Evolutionary conservation across 2,329 filamentous ascomycete genomes (phyloP).

Genomic region (Fusarium verticillioides): DNA sequence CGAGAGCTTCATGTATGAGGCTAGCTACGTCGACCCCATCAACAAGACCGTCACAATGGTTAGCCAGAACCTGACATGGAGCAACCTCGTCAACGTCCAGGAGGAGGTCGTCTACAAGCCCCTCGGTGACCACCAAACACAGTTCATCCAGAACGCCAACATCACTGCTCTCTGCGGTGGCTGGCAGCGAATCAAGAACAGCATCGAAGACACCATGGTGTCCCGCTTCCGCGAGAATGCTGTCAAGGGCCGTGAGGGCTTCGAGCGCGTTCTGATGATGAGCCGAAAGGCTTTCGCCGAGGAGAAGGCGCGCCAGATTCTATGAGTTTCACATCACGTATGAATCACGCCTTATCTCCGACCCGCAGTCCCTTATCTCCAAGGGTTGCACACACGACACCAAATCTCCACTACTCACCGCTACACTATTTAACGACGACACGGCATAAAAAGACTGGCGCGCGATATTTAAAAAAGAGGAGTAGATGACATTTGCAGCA

Average conservation of each 20-base stretch:
- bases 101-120: constrained; percentile 92
- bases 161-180: constrained; percentile 95
- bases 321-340: constrained; percentile 23
- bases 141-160: constrained; percentile 89
- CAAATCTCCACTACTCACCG: constrained; percentile 42
- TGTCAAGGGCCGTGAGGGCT: constrained; percentile 88
- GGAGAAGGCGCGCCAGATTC: constrained; percentile 72
- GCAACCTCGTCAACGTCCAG: constrained; percentile 88
- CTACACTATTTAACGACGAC: constrained; percentile 37
- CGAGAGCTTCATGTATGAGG: constrained; percentile 91
- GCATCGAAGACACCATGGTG: constrained; percentile 91
- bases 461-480: constrained; percentile 31
- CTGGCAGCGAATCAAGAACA: constrained; percentile 97
- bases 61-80: constrained; percentile 93
- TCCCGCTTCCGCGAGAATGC: constrained; percentile 93
- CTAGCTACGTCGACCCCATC: constrained; percentile 89
- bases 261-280: constrained; percentile 94
- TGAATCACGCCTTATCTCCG: constrained; percentile 8
- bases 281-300: constrained; percentile 91
- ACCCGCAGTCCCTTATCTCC: constrained; percentile 8
- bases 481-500: constrained; percentile 35
- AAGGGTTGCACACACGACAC: constrained; percentile 25
- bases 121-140: constrained; percentile 67
- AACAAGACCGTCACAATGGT: constrained; percentile 95
- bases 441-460: constrained; percentile 40